These are phyloP conservation scores for Ascosphaera apis DNA, from an alignment of 2,329 filamentous ascomycete species.

Conservation along the genomic window DNA sequence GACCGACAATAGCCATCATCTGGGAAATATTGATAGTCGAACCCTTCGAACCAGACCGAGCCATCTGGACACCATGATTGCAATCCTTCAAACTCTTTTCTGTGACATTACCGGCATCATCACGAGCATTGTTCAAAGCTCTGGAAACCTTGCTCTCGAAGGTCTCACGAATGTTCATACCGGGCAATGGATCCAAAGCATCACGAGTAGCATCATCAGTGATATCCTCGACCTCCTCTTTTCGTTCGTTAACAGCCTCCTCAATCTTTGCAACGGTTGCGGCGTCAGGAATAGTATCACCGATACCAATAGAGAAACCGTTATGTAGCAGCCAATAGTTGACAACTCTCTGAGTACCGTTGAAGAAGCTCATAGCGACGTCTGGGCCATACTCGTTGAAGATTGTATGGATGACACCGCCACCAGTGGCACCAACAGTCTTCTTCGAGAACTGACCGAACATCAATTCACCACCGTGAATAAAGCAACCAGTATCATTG, in stretches of 20 bases:
- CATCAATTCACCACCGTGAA: conserved; percentile 71
- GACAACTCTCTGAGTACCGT: conserved; percentile 79
- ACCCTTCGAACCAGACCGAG: conserved; percentile 88
- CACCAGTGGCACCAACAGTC: conserved; percentile 67
- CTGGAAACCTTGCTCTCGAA: conserved; percentile 96
- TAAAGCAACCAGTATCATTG: conserved; percentile 55
- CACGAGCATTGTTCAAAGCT: conserved; percentile 83
- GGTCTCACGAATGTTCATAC: conserved; percentile 96
- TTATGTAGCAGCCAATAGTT: conserved; percentile 95
- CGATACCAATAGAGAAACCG: conserved; percentile 94
- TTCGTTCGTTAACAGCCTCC: conserved; percentile 56
- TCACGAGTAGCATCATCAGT: conserved; percentile 65
- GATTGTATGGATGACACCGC: conserved; percentile 84
- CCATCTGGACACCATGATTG: conserved; percentile 95
- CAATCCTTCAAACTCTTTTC: conserved; percentile 81
- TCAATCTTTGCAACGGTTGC: conserved; percentile 68
- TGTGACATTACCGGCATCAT: conserved; percentile 80
- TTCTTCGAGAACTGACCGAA: conserved; percentile 88
- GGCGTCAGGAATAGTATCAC: conserved; percentile 85
- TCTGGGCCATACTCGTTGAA: conserved; percentile 84
- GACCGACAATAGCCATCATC: conserved; percentile 94
- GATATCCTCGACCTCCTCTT: conserved; percentile 53
- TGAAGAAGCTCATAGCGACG: conserved; percentile 83
- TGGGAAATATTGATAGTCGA: conserved; percentile 99
- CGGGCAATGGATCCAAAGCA: conserved; percentile 71